These are phyloP conservation scores for Psilocybe sp. DNA, from an alignment of 768 basidiomycete species.

Conservation along the genomic window DNA sequence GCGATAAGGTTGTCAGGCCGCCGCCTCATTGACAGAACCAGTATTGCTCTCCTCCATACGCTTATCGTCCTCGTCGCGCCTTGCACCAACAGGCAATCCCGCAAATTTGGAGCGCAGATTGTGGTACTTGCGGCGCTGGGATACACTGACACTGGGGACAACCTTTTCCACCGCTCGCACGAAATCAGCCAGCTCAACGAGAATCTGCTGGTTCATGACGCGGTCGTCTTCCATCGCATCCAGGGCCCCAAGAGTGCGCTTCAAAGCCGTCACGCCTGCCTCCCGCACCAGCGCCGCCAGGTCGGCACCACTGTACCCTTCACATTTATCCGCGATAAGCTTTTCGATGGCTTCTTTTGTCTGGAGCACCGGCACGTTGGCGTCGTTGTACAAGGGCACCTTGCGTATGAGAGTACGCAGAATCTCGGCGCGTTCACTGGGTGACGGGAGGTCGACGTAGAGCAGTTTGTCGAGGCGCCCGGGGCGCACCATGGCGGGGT, in stretches of 20 bases:
- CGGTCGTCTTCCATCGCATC: slow-evolving; percentile 51
- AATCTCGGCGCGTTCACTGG: slow-evolving; percentile 80
- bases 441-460: slow-evolving; percentile 83
- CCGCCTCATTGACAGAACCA: neutral
- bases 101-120: slow-evolving; percentile 78
- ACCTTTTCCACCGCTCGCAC: slow-evolving; percentile 73
- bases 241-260: slow-evolving; percentile 63
- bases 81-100: slow-evolving; percentile 61
- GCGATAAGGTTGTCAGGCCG: no score
- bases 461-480: slow-evolving; percentile 92
- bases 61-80: slow-evolving; percentile 41
- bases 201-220: slow-evolving; percentile 29
- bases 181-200: slow-evolving; percentile 70
- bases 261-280: slow-evolving; percentile 83
- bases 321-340: slow-evolving; percentile 63
- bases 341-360: slow-evolving; percentile 29
- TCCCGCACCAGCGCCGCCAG: slow-evolving; percentile 85
- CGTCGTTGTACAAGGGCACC: slow-evolving; percentile 55
- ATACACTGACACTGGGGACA: slow-evolving; percentile 77
- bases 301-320: slow-evolving; percentile 92
- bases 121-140: slow-evolving; percentile 83
- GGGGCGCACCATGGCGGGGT: slow-evolving; percentile 97
- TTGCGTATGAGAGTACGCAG: slow-evolving; percentile 69
- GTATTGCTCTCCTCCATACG: slow-evolving; percentile 21
- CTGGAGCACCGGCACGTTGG: slow-evolving; percentile 10